Evolutionary conservation across 2,329 filamentous ascomycete genomes (phyloP).

Genomic region (Penicillium decumbens): DNA sequence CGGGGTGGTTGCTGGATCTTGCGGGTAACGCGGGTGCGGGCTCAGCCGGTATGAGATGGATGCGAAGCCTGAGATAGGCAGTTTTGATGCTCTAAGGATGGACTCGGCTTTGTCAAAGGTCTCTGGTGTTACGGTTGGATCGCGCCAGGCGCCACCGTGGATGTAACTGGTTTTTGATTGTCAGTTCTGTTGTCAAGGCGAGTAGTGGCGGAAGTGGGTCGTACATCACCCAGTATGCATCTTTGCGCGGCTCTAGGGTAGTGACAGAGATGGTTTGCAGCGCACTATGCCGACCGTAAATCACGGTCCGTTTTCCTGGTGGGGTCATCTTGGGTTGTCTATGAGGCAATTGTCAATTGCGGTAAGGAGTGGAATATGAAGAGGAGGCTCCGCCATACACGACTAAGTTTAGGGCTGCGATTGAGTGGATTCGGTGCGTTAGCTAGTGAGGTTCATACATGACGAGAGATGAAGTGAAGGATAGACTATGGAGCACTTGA

Average conservation of each 20-base stretch:
- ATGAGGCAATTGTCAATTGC: neutral
- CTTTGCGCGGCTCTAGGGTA: constrained; percentile 14
- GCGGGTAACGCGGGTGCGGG: constrained; percentile 39
- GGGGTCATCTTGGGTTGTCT: constrained; percentile 28
- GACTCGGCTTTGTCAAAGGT: constrained; percentile 36
- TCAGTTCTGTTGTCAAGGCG: neutral
- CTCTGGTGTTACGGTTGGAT: constrained; percentile 38
- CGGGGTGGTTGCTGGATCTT: constrained; percentile 29
- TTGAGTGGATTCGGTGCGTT: neutral
- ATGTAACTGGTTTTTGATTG: constrained; percentile 34
- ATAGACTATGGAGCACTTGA: neutral
- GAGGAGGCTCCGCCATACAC: neutral
- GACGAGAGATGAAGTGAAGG: neutral
- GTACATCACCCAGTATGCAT: constrained; percentile 42
- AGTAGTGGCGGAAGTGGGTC: neutral
- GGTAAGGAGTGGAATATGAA: neutral
- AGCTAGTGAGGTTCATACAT: neutral
- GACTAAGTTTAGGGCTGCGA: neutral
- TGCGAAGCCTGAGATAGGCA: constrained; percentile 39
- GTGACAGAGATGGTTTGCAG: constrained; percentile 36
- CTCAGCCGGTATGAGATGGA: constrained; percentile 48
- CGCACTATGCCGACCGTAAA: constrained; percentile 27
- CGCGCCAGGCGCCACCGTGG: constrained; percentile 49
- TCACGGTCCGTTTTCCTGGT: constrained; percentile 17
- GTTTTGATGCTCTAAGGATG: constrained; percentile 26